Base-by-base conservation (phyloP, 306 rosid species). In the Dalbergia oliveri region DNA sequence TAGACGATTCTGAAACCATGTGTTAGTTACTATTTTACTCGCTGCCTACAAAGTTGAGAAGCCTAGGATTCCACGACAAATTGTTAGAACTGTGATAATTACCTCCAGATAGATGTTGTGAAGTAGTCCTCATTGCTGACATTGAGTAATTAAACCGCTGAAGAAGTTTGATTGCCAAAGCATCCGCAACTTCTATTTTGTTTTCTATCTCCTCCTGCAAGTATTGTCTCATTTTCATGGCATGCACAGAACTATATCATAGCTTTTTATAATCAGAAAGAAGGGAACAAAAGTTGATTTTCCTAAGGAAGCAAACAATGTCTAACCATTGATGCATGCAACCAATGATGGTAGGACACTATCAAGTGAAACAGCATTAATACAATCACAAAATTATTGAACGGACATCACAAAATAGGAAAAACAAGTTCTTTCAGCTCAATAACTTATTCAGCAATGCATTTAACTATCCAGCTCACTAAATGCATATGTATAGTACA, bases 101-200 rank as follows among this genome's bases (percentile, higher is more conserved):
- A 95, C 99, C 98, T 93, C 84, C 97, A n/a, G 93, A 90, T 83
- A 95, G 85, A 86, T 91, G 92, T 50, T 88, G 97, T 15, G 99
- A 93, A 66, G 96, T 84, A 39, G 89, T 82, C 88, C 87, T 91
- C 96, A 91, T 90, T 47, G 96, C 86, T 33, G 98, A 90, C 41
- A 72, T 91, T 6, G 98, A 95, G 73, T 84, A 84, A 81, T 95
- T 93, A 73, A 83, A 89, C n/a, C 98, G 94, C 76, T 90, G 94
- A 72, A 87, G 88, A 84, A 95, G 97, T 84, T 95, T 95, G 76
- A 80, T 84, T 43, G 96, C 93, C 84, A 93, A 77, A 53, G 99
- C 99, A 81, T 95, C 96, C 1, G 88, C 91, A 77, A 91, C 90
- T 79, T 95, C 96, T 67, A 91, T 90, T 87, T 88, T 86, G 85